Conservation (phyloP, 352 stramenopile species). For the Phytophthora aleatoria region DNA sequence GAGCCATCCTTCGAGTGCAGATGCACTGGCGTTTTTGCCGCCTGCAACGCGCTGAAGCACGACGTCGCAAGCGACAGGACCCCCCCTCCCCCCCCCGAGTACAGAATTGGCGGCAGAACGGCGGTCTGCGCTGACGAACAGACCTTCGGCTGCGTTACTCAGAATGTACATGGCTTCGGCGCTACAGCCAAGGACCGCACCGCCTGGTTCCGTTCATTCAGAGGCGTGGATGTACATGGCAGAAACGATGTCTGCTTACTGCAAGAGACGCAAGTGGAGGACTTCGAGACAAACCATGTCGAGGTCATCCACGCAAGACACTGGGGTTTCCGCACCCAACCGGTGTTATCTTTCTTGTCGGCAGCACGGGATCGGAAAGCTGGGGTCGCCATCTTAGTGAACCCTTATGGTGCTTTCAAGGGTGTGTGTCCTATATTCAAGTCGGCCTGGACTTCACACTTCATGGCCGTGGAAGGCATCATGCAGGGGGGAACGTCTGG, state of each 20-base stretch:
- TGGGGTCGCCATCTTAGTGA: not conserved
- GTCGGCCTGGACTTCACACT: not conserved
- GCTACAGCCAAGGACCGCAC: not conserved
- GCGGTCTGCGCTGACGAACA: not conserved
- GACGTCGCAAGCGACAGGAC: too few species aligned
- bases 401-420: not conserved
- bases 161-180: constrained; percentile 4
- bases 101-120: too few species aligned
- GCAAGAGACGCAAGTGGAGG: constrained; percentile 1
- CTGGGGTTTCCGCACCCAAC: not conserved
- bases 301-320: not conserved
- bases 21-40: too few species aligned
- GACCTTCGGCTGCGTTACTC: not conserved
- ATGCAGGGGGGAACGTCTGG: fast-evolving
- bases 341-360: not conserved
- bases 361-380: not conserved
- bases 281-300: too few species aligned
- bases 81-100: too few species aligned
- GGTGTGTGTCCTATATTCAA: not conserved
- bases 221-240: not conserved
- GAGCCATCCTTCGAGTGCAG: too few species aligned
- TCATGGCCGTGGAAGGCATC: not conserved
- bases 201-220: not conserved
- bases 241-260: not conserved
- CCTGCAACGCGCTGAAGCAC: too few species aligned